phyloP scores from a whole-genome alignment of 139 green algal species.

The Chlamydomonas sp. region DNA sequence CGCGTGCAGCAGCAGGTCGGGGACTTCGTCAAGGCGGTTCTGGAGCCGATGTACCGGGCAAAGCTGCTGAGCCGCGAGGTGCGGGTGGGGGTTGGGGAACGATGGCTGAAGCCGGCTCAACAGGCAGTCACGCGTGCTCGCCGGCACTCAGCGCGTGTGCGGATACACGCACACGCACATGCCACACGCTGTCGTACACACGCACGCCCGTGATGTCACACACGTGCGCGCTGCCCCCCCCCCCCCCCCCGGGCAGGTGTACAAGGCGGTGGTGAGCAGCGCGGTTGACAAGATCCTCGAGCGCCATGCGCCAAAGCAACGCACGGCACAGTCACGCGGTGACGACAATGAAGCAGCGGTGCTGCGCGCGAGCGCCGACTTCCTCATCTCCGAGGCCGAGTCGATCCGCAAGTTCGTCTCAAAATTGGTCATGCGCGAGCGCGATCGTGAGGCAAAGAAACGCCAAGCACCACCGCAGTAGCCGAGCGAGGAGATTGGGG shows the following conservation, averaged over 20 bases:
- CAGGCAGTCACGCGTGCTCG: too few species aligned
- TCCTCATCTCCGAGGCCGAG: constrained; percentile 6
- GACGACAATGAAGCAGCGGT: background rate
- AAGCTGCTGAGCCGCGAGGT: constrained; percentile 4
- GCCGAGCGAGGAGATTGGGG: too few species aligned
- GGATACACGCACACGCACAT: too few species aligned
- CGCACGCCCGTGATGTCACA: too few species aligned
- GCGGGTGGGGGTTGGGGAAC: too few species aligned
- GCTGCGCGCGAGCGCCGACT: background rate
- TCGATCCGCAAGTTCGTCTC: constrained; percentile 5
- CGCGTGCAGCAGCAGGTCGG: background rate
- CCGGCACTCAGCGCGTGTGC: too few species aligned
- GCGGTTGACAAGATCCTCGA: constrained; percentile 9
- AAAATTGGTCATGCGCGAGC: constrained; percentile 2
- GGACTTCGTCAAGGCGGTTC: constrained; percentile 10
- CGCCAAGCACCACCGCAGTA: too few species aligned
- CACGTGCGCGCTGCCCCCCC: too few species aligned
- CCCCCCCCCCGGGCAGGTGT: too few species aligned
- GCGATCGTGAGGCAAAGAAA: too few species aligned
- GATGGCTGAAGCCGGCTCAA: too few species aligned
- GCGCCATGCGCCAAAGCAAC: background rate
- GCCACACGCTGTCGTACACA: too few species aligned
- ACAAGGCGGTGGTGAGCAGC: background rate
- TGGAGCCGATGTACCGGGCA: constrained; percentile 15
- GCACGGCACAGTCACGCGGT: background rate